phyloP scores from a whole-genome alignment of 768 basidiomycete species.

The Pleurotus tuoliensis region DNA sequence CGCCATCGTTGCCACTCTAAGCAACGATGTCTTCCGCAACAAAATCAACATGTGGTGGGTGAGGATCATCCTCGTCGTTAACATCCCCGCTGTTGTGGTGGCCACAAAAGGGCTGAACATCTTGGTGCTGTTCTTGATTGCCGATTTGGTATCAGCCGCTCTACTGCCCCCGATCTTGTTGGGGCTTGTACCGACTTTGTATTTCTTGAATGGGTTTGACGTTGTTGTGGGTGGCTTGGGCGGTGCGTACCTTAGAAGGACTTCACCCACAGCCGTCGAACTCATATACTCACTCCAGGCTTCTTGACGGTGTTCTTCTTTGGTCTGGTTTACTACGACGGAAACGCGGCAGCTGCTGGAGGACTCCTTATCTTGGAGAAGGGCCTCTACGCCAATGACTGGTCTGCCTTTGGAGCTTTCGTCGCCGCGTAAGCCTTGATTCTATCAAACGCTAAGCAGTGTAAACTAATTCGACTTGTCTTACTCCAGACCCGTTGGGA shows the following conservation, averaged over 20 bases:
- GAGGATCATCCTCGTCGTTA: constrained; percentile 1
- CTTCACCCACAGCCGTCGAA: neutral
- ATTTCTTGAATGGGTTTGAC: constrained; percentile 5
- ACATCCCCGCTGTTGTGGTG: constrained; percentile 3
- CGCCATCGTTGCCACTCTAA: neutral
- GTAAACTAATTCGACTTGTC: neutral
- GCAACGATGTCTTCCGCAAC: constrained; percentile 7
- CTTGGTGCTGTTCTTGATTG: constrained; percentile 7
- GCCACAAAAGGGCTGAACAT: constrained; percentile 1
- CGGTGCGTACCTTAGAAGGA: neutral
- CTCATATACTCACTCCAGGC: neutral
- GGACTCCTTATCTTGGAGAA: neutral
- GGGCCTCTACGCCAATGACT: constrained; percentile 5
- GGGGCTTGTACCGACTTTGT: neutral
- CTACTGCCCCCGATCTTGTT: constrained; percentile 1
- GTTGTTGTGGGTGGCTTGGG: constrained; percentile 4
- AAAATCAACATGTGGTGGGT: constrained; percentile 9
- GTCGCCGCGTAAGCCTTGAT: neutral
- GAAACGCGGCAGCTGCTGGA: constrained; percentile 1
- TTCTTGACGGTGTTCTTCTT: constrained; percentile 6
- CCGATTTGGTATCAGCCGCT: constrained; percentile 4
- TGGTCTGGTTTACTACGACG: constrained; percentile 3
- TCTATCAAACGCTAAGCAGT: neutral
- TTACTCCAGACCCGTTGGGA: neutral
- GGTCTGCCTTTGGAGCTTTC: constrained; percentile 10